Evolutionary conservation across 768 basidiomycete genomes (phyloP), one percentile per base, ranked within the genome.

Genomic region (Phaeolepiota aurea): DNA sequence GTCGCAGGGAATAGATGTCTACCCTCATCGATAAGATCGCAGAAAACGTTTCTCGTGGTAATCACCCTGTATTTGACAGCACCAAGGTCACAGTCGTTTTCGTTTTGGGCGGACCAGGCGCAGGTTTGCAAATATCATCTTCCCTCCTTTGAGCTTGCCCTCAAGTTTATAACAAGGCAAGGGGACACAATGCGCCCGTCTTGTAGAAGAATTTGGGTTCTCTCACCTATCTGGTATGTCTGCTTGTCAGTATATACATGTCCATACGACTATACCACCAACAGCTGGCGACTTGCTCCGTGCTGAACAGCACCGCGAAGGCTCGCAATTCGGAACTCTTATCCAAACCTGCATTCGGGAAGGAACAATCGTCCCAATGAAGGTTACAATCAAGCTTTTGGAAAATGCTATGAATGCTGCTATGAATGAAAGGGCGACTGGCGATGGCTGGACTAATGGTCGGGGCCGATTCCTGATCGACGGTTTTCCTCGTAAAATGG

Each of bases 401-500:
- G 80, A 94, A 69, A 91, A 86, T 55, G 92, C 94, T 5, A 98
- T 99, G 87, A 53, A 58, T 16, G 74, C 62, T 30, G 76, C 76
- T 10, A 56, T 92, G 28, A 50, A 63, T 21, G 62, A 72, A 53
- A 51, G 52, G 14, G 59, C 56, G 37, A 42, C 61, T 0, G 66
- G 68, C 9, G 64, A 69, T 4, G 79, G 76, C 15, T 92, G 89
- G 90, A 59, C 58, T 5, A 64, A 75, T 21, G 87, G 83, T 18
- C 66, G 63, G 39, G 89, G 88, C 22, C 79, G 90, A 34, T 99
- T 98, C 71, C 71, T 98, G 51, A 82, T 99, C 46, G 94, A 99
- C 48, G 96, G 94, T 1, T 98, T 98, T 64, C 96, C 94, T 41
- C 77, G 94, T 45, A 92, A 98, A 71, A 92, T 98, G 91, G 96